Conservation (phyloP, 225 moss, liverwort and hornwort genomes). For the Straminergon stramineum region DNA sequence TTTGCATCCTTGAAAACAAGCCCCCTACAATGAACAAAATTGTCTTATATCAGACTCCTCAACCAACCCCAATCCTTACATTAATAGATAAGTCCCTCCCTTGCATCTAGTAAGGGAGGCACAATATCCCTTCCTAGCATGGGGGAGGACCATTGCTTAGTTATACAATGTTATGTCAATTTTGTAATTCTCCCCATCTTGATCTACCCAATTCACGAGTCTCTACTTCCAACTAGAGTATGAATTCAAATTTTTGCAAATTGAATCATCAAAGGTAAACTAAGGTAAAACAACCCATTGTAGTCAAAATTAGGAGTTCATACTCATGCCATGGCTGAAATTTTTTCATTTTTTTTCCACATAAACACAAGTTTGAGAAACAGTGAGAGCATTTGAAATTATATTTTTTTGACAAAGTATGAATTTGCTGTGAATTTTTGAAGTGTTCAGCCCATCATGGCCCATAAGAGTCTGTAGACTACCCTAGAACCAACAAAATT, state of each 20-base stretch:
- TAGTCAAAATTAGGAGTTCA: no score
- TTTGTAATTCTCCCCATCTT: neutral
- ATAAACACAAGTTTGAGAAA: no score
- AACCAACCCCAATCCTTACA: neutral
- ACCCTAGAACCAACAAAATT: no score
- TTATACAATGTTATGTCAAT: no score
- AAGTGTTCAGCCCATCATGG: no score
- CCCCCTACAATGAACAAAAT: neutral
- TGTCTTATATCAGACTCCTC: neutral
- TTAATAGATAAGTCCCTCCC: rapidly evolving
- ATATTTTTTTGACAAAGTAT: no score
- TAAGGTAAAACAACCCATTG: no score
- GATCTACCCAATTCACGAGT: rapidly evolving
- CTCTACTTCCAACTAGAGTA: neutral
- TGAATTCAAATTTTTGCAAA: neutral
- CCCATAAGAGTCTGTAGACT: no score
- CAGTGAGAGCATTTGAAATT: no score
- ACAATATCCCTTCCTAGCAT: neutral
- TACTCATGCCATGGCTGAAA: no score
- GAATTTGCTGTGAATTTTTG: no score
- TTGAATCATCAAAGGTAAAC: neutral
- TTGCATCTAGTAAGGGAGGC: neutral
- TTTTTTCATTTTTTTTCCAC: no score
- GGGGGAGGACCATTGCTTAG: neutral
- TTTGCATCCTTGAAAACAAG: neutral